A percentile compares a stretch with the other conserved stretches of the same genome.
These are phyloP conservation scores for Lachnellula subtilissima DNA, from an alignment of 2,329 filamentous ascomycete genomes.

Conservation along the genomic window DNA sequence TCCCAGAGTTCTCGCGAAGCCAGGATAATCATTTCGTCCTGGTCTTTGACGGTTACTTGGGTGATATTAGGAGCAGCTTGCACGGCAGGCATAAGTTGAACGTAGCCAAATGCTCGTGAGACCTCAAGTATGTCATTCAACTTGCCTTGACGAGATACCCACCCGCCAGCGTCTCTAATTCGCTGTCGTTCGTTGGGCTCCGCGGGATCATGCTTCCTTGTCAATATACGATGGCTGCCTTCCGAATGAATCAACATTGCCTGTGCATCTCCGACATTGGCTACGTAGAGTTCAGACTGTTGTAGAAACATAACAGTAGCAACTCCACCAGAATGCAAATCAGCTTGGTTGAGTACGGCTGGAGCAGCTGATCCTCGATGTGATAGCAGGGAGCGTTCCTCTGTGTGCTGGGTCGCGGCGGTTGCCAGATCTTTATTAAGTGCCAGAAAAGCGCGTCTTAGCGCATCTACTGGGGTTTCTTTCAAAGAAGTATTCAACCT, in stretches of 20 bases:
- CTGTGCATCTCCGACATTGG: constrained; percentile 92
- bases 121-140: constrained; percentile 89
- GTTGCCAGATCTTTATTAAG: constrained; percentile 94
- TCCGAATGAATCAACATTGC: constrained; percentile 93
- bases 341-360: constrained; percentile 79
- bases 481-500: constrained; percentile 58
- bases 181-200: constrained; percentile 78
- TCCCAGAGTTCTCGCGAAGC: constrained; percentile 95
- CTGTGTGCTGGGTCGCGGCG: constrained; percentile 72
- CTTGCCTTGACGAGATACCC: constrained; percentile 89
- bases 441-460: constrained; percentile 79
- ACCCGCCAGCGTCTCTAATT: constrained; percentile 91
- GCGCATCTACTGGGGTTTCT: constrained; percentile 76
- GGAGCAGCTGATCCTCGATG: constrained; percentile 69
- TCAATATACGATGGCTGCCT: constrained; percentile 76
- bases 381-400: constrained; percentile 61
- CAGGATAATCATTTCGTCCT: constrained; percentile 89
- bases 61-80: constrained; percentile 84
- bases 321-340: constrained; percentile 83
- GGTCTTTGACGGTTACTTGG: constrained; percentile 73
- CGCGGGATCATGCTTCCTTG: constrained; percentile 88
- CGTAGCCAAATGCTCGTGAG: constrained; percentile 91
- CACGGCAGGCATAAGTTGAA: constrained; percentile 85
- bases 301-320: constrained; percentile 89
- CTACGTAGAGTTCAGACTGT: constrained; percentile 85